Base-by-base conservation (phyloP, 768 basidiomycete species). In the Sistotremastrum suecicum region DNA sequence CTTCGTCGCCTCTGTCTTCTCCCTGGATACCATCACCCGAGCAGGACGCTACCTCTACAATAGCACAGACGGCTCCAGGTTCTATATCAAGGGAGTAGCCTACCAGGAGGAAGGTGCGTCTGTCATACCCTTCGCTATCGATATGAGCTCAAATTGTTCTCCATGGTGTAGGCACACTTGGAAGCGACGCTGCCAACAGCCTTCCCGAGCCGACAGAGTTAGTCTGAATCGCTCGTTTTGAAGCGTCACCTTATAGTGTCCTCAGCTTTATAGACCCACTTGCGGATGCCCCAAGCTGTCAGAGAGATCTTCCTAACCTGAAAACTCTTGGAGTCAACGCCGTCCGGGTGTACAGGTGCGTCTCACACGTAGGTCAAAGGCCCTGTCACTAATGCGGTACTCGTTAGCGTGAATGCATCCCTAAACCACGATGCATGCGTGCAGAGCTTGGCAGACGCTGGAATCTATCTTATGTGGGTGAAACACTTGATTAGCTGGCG, bases 361-460 rank as follows among this genome's bases (percentile, higher is more conserved):
- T 20, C 47, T 4, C 20, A 20, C 20, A 20, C 20, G 20, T 20
- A 20, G 20, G 20, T 20, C 1, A 20, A 20, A 20, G 20, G 20
- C 20, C 20, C 20, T 20, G 20, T 20, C 20, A 20, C 20, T 20
- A 20, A 20, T 20, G 20, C 20, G 20, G 20, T 20, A 20, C 20
- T 20, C 20, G 20, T 20, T 20, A 20, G 80, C 47, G 89, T 92
- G 50, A 74, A 91, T 57, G 74, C 86, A 0, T 70, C 79, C 34
- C 63, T 80, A 47, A 83, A 94, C 62, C 91, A 97, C 51, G 88
- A 91, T 59, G 63, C 64, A 1, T 97, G 91, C 63, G 94, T 97
- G 91, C 61, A 61, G 35, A 61, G 76, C 9, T 71, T 95, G 49
- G 80, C 78, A 54, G 60, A 63, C 20, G 87, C 87, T 35, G 82